Base-by-base conservation (phyloP, 179 eudicot genomes). In the Carnegiea gigantea region DNA sequence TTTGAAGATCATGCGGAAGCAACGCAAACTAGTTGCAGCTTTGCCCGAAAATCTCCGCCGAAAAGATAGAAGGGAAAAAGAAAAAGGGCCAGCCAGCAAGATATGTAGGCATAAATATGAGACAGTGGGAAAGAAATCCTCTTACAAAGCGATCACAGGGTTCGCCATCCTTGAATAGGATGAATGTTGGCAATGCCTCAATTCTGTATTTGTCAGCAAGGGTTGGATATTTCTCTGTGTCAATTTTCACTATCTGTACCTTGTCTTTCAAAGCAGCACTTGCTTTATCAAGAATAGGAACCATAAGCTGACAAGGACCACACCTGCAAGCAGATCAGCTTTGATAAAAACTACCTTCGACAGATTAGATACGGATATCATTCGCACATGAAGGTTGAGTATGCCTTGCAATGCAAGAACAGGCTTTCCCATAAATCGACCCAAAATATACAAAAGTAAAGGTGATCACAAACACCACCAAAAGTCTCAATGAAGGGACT, bases 271-370 rank as follows among this genome's bases (percentile, higher is more conserved):
- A 64, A 64, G 92, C 60, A 60, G 88, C 87, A 70, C 94, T 77
- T 60, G 91, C 98, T 88, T 92, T 87, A 62, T 93, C 86, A 43
- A 96, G 92, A 77, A 96, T 86, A 70, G 99, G 99, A 83, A 80
- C 93, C 99, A 96, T 96, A 48, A 94, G 88, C 77, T 96, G 98
- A 86, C 99, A 96, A 64, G 99, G 99, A 78, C 99, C 99, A 81
- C 98, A 96, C 99, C 99, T 96, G 87, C 73, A 87, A 38, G 21
- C 26, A 30, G 57, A 71, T 23, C 79, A 76, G 23, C 21, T 26
- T n/a, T 5, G 15, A 1, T 6, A 23, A 14, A 28, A 26, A 26
- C 20, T 73, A 44, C 75, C 72, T 11, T 15, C 0, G 17, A 71
- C n/a, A 71, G 36, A 38, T 4, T 71, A 49, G n/a, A 48, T n/a